phyloP scores from a whole-genome alignment of 2,329 filamentous ascomycete species.

The Xylaria sp. region DNA sequence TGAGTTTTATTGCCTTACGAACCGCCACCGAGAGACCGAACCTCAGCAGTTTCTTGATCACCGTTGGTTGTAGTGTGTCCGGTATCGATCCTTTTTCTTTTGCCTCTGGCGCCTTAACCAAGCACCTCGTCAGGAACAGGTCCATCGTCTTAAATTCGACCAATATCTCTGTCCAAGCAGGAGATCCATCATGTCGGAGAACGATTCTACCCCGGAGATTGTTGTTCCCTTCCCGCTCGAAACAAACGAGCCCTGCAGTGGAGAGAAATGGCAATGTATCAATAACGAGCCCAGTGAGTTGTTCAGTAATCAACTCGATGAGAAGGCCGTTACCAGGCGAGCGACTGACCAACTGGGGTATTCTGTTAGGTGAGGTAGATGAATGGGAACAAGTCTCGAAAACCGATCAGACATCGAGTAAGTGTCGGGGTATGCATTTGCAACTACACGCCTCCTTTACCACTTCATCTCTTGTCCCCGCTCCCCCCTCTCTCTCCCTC shows the following conservation, averaged over 20 bases:
- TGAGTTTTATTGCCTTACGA: not conserved
- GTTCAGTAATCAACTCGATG: no score
- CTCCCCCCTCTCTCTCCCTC: not conserved
- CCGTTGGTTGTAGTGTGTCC: not conserved
- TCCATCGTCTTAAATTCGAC: not conserved
- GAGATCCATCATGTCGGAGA: not conserved
- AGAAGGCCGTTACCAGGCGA: not conserved
- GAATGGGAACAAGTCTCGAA: not conserved
- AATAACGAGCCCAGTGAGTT: not conserved
- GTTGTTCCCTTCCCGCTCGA: not conserved
- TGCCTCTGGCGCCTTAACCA: not conserved
- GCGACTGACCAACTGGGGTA: not conserved
- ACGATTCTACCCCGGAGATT: not conserved
- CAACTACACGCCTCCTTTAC: not conserved
- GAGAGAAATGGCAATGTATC: not conserved
- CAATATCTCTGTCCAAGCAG: not conserved
- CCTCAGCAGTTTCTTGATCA: not conserved
- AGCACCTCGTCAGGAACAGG: not conserved
- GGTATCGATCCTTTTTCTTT: not conserved
- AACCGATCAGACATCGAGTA: not conserved
- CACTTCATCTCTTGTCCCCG: not conserved
- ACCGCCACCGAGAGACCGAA: not conserved
- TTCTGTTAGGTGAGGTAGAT: not conserved
- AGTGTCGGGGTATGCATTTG: not conserved
- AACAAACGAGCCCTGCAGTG: not conserved